Conservation (phyloP, 306 rosid species). For the Morella rubra region DNA sequence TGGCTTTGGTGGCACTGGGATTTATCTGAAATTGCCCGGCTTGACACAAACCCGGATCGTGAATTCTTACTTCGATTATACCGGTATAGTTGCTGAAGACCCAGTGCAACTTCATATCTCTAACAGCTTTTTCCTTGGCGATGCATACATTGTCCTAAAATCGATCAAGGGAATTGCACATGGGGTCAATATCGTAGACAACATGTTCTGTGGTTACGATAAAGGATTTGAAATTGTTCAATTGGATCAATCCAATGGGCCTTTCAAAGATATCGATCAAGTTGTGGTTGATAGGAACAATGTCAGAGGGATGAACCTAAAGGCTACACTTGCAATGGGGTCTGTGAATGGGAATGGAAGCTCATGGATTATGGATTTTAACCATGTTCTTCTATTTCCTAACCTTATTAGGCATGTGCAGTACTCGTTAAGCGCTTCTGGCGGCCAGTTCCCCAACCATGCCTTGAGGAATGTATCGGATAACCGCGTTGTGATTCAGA, state of each 20-base stretch:
- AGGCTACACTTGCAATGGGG: constrained; percentile 58
- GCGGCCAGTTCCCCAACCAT: constrained; percentile 50
- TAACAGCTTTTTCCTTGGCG: constrained; percentile 80
- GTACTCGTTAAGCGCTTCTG: constrained; percentile 47
- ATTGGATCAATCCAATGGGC: constrained; percentile 55
- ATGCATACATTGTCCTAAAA: constrained; percentile 62
- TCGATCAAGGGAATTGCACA: constrained; percentile 59
- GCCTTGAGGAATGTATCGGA: constrained; percentile 55
- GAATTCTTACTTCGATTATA: constrained; percentile 85
- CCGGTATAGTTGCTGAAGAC: constrained; percentile 85
- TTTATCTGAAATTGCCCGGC: constrained; percentile 66
- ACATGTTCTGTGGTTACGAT: constrained; percentile 72
- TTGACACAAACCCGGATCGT: constrained; percentile 75
- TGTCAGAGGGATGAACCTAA: constrained; percentile 65
- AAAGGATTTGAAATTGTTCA: constrained; percentile 61
- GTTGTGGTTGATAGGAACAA: constrained; percentile 69
- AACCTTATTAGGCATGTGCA: constrained; percentile 71
- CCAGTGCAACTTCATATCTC: constrained; percentile 83
- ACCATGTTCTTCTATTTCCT: constrained; percentile 56
- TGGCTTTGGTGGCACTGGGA: constrained; percentile 84
- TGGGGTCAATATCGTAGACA: constrained; percentile 76
- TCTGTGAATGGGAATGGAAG: constrained; percentile 60
- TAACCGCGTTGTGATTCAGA: constrained; percentile 62
- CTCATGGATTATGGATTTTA: constrained; percentile 72
- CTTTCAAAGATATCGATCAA: constrained; percentile 63